Evolutionary conservation across 1,284 basidiomycete genomes (phyloP), one percentile per base, ranked within the genome.

Genomic region (Microbotryomycetes sp.): DNA sequence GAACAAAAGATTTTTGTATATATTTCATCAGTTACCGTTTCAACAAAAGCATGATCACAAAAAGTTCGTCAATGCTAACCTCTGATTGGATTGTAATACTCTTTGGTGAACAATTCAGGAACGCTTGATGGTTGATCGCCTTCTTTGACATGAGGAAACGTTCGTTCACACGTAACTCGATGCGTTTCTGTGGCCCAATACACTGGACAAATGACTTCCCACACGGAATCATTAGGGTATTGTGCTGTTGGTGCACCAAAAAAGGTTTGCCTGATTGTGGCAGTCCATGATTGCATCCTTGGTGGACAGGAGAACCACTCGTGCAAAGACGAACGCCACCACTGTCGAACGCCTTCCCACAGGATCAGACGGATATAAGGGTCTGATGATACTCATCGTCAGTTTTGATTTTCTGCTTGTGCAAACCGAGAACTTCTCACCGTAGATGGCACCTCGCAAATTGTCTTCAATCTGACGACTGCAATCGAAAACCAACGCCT

Each of bases 281-380:
- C 42, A 56, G 49, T 25, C 9, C 30, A 46, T 47, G 7, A 22
- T 29, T 45, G 19, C 42, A 30, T 6, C 23, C 23, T 7, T n/a
- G 52, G 5, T 0, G 68, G 62, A 60, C 76, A 76, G n/a, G 45
- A 19, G 23, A 73, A 48, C 75, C 74, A 75, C 19, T 58, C 50
- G 2, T 49, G 58, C 22, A 72, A 65, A 47, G 51, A 64, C 64
- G 56, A 53, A 63, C 32, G 70, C 75, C 51, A 77, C 69, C 53
- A 72, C 23, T 48, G n/a, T 1, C 70, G 65, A 26, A 72, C 67
- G 54, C 76, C 76, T 62, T 77, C 76, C 58, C 68, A 71, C 26
- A 77, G 61, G 19, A 77, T 70, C 59, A 73, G 75, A 42, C 76
- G 71, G 31, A 77, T 67, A 63, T 74, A 74, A 19, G 75, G 69